Conservation (phyloP, 306 rosid species). For the Begonia loranthoides region DNA sequence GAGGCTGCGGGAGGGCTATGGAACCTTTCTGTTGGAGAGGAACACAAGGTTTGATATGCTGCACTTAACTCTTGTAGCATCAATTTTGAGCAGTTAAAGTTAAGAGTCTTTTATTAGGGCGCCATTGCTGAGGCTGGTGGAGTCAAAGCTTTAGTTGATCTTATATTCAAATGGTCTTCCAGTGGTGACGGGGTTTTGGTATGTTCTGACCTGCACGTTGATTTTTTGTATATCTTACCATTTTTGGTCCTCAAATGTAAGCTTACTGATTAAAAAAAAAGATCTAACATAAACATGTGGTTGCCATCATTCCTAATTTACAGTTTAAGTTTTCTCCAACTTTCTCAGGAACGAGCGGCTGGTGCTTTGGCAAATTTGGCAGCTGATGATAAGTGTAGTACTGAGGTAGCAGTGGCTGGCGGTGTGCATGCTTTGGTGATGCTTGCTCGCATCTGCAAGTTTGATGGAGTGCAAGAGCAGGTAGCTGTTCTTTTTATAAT, state of each 20-base stretch:
- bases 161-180: constrained; percentile 94
- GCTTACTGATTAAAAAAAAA: no score
- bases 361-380: constrained; percentile 99
- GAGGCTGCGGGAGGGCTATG: constrained; percentile 99
- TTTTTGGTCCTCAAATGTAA: no score
- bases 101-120: constrained; percentile 33
- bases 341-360: constrained; percentile 96
- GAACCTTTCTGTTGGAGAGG: constrained; percentile 99
- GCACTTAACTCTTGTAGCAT: constrained; percentile 10
- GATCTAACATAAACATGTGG: no score
- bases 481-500: constrained; percentile 23
- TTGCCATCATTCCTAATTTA: no score
- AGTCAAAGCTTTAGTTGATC: constrained; percentile 90
- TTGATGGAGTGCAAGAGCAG: constrained; percentile 99
- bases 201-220: constrained; percentile 23
- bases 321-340: background rate
- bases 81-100: constrained; percentile 13
- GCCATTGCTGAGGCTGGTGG: constrained; percentile 99
- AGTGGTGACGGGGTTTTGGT: constrained; percentile 98
- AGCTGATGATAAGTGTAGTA: constrained; percentile 98
- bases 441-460: constrained; percentile 97
- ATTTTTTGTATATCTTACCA: no score
- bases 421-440: constrained; percentile 98
- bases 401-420: constrained; percentile 92
- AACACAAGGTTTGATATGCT: constrained; percentile 66